Base-by-base conservation (phyloP, 2,329 filamentous ascomycete genomes). In the Epichloe coenophiala region DNA sequence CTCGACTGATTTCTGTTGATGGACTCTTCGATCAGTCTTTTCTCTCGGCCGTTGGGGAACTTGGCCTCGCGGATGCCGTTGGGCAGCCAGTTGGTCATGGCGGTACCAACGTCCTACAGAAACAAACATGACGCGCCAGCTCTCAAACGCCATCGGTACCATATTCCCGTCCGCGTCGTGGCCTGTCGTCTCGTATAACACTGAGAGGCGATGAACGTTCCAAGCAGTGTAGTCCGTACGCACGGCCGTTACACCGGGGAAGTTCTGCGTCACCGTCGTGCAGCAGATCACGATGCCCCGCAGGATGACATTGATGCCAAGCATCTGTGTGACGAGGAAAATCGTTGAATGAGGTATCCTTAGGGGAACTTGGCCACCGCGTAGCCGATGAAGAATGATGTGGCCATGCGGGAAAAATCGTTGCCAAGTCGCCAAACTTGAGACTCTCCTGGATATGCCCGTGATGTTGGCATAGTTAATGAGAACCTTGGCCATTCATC, bases 41-140 rank as follows among this genome's bases (percentile, higher is more conserved):
- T 60, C 17, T 62, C 61, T 37, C 50, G 39, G 1, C 55, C 49
- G 7, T 48, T 54, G 33, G 62, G 49, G 50, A 59, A 61, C 35
- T 35, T 50, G 41, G 59, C 60, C 17, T 48, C 44, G 8, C 44
- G 38, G 7, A 58, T 50, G 11, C 51, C 43, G 49, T 73, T 67
- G 0, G 75, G 75, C 9, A 78, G 67, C 21, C 70, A 58, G 41
- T 66, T 55, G 48, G 69, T 65, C 31, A 78, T 54, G 3, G 66
- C 58, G 5, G 72, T 60, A 2, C 66, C 71, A 64, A 72, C 70
- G 1, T 2, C 76, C 75, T 0, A 76, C 68, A 27, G 75, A 61
- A 51, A 74, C 70, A 57, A 74, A 78, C 68, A 78, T 72, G 68
- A 71, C 73, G 51, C 70, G 65, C 74, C 74, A 77, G 40, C 76